Percentiles rank a stretch among this genome's conserved stretches.
Conservation (phyloP, 1,284 basidiomycete species). For the Boletus sp. region DNA sequence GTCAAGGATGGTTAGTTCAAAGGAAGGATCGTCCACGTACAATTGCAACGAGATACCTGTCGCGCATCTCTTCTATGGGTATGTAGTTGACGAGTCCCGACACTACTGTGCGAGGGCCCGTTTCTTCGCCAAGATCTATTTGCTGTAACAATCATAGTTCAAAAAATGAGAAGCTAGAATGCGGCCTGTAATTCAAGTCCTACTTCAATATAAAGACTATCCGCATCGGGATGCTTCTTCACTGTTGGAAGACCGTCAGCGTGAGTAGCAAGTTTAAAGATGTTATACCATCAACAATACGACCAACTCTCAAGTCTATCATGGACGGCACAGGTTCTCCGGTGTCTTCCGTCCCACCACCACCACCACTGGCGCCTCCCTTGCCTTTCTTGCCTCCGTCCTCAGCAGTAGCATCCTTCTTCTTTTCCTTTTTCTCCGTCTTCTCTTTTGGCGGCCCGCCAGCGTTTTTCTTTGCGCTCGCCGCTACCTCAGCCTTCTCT, state of each 20-base stretch:
- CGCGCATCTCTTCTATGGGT: conserved; percentile 88
- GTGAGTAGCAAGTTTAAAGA: neutral
- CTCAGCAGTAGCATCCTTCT: conserved; percentile 42
- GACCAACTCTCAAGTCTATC: conserved; percentile 91
- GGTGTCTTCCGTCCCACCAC: conserved; percentile 54
- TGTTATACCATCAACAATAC: conserved; percentile 81
- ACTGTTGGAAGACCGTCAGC: conserved; percentile 46
- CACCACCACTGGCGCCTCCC: conserved; percentile 34
- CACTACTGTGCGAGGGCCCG: conserved; percentile 89
- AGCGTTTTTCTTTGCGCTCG: conserved; percentile 28
- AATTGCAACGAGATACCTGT: conserved; percentile 82
- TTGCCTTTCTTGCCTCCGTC: conserved; percentile 46
- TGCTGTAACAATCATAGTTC: conserved; percentile 45
- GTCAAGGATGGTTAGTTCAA: neutral
- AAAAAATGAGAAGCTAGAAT: neutral
- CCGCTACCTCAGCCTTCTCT: conserved; percentile 26
- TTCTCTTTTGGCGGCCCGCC: conserved; percentile 39
- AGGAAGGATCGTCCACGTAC: conserved; percentile 42
- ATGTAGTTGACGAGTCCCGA: conserved; percentile 94
- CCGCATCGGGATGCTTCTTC: conserved; percentile 91
- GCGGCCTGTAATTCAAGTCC: conserved; percentile 10
- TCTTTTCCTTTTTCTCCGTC: conserved; percentile 45
- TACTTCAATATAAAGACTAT: conserved; percentile 87
- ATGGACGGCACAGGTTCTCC: conserved; percentile 85
- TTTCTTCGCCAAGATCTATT: conserved; percentile 93